phyloP scores from a whole-genome alignment of 192 early-diverging fungal genomes.

The Kappamyces sp. region DNA sequence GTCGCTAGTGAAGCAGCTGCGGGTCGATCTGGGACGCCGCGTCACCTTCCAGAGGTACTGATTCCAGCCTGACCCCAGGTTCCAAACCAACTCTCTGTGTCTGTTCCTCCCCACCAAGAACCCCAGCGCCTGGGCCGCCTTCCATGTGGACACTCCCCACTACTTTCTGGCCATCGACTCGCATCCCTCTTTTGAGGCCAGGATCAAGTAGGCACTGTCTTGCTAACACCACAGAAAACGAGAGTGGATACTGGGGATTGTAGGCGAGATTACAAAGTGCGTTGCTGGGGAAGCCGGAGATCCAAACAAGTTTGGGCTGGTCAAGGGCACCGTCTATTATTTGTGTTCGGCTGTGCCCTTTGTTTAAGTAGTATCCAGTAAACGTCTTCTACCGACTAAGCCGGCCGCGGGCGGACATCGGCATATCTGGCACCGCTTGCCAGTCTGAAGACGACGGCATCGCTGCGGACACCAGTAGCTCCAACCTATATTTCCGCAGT shows the following conservation, averaged over 20 bases:
- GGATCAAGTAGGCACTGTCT: conserved; percentile 27
- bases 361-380: not conserved
- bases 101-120: conserved; percentile 45
- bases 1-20: not conserved
- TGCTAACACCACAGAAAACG: conserved; percentile 24
- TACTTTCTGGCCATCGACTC: conserved; percentile 32
- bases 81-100: conserved; percentile 34
- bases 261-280: conserved; percentile 24
- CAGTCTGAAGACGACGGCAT: too few relatives aligned
- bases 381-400: too few relatives aligned
- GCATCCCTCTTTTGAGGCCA: conserved; percentile 14
- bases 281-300: conserved; percentile 14
- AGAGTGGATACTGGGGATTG: conserved; percentile 39
- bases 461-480: too few relatives aligned
- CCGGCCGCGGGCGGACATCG: too few relatives aligned
- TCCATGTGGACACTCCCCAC: conserved; percentile 42
- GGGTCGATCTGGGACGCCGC: not conserved
- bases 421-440: too few relatives aligned
- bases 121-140: conserved; percentile 44
- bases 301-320: conserved; percentile 35
- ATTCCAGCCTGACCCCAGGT: conserved; percentile 22
- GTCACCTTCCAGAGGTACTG: conserved; percentile 16
- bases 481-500: too few relatives aligned
- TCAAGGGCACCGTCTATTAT: conserved; percentile 24
- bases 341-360: conserved; percentile 19